Conservation (phyloP, 495 filamentous ascomycete species). For the Annulohypoxylon maeteangense region DNA sequence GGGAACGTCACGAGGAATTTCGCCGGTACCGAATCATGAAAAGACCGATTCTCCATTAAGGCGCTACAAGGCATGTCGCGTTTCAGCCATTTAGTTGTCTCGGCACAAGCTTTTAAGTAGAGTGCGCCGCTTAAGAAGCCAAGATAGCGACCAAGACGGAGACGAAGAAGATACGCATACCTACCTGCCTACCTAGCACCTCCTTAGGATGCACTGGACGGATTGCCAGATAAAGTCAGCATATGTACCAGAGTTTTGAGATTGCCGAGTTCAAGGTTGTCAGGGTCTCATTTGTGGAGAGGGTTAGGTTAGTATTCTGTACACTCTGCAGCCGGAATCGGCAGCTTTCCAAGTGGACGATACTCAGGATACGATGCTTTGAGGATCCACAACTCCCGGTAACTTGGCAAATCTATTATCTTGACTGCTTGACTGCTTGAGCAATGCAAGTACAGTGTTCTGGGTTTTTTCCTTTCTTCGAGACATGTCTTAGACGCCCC, state of each 20-base stretch:
- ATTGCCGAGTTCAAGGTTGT: constrained; percentile 40
- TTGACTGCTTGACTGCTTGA: too few relatives aligned
- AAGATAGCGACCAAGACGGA: constrained; percentile 13
- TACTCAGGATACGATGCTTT: constrained; percentile 12
- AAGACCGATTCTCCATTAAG: constrained; percentile 11
- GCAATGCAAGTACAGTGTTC: constrained; percentile 18
- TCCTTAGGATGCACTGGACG: background rate
- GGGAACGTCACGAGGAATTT: constrained; percentile 5
- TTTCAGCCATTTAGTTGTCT: constrained; percentile 13
- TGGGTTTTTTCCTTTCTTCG: constrained; percentile 1
- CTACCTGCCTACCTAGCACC: too few relatives aligned
- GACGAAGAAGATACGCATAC: constrained; percentile 5
- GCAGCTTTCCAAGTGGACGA: constrained; percentile 32
- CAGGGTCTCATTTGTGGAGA: constrained; percentile 35
- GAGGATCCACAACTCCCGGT: constrained; percentile 27
- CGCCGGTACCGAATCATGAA: constrained; percentile 6
- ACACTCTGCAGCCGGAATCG: constrained; percentile 32
- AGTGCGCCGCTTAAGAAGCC: constrained; percentile 24
- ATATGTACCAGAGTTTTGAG: constrained; percentile 14
- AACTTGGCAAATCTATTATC: constrained; percentile 25
- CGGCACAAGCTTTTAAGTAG: background rate
- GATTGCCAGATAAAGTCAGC: background rate
- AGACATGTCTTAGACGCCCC: constrained; percentile 12
- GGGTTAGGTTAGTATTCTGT: constrained; percentile 40
- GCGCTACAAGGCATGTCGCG: constrained; percentile 13